phyloP scores from a whole-genome alignment of 169 alveolate species.

The Plasmodium coatneyi region DNA sequence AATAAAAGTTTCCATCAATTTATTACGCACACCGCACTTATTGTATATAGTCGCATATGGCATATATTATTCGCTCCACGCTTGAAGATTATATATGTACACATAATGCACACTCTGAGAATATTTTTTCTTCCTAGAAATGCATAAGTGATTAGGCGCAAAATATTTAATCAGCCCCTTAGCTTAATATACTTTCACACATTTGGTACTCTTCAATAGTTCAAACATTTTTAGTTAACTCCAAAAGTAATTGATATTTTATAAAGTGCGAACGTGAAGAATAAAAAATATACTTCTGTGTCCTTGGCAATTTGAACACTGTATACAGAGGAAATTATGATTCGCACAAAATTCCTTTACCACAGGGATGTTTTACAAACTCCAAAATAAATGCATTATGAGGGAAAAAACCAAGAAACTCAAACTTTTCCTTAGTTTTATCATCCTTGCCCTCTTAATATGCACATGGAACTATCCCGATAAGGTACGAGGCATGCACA shows the following conservation, averaged over 20 bases:
- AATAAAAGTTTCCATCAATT: not conserved
- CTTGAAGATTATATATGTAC: not conserved
- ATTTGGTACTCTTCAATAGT: not conserved
- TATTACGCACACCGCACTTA: not conserved
- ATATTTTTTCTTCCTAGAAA: not conserved
- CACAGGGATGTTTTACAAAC: not conserved
- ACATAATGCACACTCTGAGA: not conserved
- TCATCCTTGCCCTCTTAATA: not conserved
- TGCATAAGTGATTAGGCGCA: not conserved
- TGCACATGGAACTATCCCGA: not conserved
- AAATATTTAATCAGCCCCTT: not conserved
- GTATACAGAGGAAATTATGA: not conserved
- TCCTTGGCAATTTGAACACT: not conserved
- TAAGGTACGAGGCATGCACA: not conserved
- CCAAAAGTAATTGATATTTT: not conserved
- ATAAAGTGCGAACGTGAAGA: not conserved
- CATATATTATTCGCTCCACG: not conserved
- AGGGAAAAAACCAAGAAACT: not conserved
- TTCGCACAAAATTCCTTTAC: not conserved
- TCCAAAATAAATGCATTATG: not conserved
- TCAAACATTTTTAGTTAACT: not conserved
- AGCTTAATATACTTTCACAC: not conserved
- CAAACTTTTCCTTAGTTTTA: not conserved
- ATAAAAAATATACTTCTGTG: not conserved
- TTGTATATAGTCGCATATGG: not conserved